Percentiles rank a stretch among this genome's conserved stretches.
Conservation (phyloP, 106 monocot species). For the Xerophyta viscosa region DNA sequence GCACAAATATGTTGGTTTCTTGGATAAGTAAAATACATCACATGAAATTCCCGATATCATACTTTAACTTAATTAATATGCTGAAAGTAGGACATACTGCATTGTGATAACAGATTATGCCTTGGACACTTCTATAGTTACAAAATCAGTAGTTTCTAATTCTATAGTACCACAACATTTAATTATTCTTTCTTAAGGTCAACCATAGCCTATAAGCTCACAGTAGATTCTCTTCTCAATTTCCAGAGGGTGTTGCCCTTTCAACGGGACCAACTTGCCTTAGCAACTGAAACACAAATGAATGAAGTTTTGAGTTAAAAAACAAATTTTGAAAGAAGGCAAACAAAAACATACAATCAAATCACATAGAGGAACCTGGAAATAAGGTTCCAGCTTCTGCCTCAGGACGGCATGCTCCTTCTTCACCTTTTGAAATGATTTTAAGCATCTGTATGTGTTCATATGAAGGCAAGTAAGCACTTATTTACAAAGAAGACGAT, state of each 20-base stretch:
- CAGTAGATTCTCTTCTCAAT: constrained; percentile 9
- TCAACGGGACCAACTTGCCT: constrained; percentile 41
- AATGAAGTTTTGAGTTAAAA: background rate
- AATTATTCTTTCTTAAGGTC: too few relatives aligned
- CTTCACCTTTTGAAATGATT: constrained; percentile 71
- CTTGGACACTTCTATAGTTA: too few relatives aligned
- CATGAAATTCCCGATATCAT: too few relatives aligned
- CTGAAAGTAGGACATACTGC: too few relatives aligned
- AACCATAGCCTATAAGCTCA: too few relatives aligned
- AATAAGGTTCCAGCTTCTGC: constrained; percentile 84
- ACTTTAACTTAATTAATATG: too few relatives aligned
- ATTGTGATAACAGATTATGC: too few relatives aligned
- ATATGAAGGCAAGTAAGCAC: background rate
- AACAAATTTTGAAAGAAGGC: background rate
- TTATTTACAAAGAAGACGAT: background rate
- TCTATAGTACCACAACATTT: too few relatives aligned
- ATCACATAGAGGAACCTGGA: constrained; percentile 24
- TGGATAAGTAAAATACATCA: too few relatives aligned
- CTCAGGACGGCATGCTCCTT: constrained; percentile 67
- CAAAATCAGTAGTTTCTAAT: too few relatives aligned
- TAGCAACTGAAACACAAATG: constrained; percentile 24
- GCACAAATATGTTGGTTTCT: too few relatives aligned
- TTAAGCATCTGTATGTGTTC: constrained; percentile 39
- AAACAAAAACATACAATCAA: background rate
- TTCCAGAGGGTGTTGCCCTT: constrained; percentile 25